These are phyloP conservation scores for Penicillium paneum DNA, from an alignment of 2,329 filamentous ascomycete genomes.

Conservation along the genomic window DNA sequence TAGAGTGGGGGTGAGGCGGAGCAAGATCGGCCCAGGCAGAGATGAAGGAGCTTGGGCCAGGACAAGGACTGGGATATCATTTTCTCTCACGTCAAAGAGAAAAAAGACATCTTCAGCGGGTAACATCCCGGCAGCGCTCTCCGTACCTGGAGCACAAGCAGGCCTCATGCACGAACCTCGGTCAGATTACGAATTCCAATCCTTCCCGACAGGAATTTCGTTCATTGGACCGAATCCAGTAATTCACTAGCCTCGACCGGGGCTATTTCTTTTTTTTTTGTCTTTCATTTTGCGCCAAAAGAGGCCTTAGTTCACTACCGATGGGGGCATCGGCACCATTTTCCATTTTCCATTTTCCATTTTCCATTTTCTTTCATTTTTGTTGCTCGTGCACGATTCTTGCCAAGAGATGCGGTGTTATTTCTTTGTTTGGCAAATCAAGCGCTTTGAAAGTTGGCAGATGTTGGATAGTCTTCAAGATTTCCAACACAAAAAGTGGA, in stretches of 20 bases:
- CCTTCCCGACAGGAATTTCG: constrained; percentile 26
- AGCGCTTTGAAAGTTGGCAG: neutral
- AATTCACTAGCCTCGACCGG: constrained; percentile 18
- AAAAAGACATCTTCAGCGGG: constrained; percentile 7
- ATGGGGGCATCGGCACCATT: constrained; percentile 28
- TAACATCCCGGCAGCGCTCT: constrained; percentile 8
- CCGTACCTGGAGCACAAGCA: constrained; percentile 23
- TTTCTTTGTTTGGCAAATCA: neutral
- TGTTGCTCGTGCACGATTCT: constrained; percentile 13
- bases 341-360: neutral
- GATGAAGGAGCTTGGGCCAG: constrained; percentile 34
- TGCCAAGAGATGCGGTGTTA: constrained; percentile 8
- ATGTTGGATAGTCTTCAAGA: constrained; percentile 3
- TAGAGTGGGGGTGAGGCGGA: constrained; percentile 25
- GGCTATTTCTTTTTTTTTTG: constrained; percentile 16
- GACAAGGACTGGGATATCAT: constrained; percentile 14
- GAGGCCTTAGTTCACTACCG: constrained; percentile 19
- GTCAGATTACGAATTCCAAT: constrained; percentile 27
- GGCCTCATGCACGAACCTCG: constrained; percentile 27
- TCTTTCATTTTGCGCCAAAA: constrained; percentile 23
- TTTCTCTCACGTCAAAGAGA: constrained; percentile 6
- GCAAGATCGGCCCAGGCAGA: constrained; percentile 30
- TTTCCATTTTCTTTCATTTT: neutral
- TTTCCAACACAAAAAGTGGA: constrained; percentile 16
- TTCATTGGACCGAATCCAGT: constrained; percentile 28